Percentiles rank a stretch among this genome's conserved stretches.
phyloP scores from a whole-genome alignment of 352 stramenopile species.

The Phytopythium vexans region DNA sequence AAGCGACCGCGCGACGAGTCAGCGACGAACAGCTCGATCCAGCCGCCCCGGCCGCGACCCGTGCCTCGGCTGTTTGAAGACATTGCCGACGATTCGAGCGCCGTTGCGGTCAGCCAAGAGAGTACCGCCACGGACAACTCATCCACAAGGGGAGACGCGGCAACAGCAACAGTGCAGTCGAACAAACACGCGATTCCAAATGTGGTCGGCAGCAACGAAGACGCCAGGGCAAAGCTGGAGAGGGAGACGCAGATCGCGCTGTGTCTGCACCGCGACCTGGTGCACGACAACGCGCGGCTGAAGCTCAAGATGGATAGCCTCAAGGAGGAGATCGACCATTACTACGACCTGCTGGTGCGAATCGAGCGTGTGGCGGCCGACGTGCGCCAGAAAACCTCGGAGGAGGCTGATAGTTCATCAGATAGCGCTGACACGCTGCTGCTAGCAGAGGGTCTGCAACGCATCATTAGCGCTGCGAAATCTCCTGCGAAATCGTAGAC shows the following conservation, averaged over 20 bases:
- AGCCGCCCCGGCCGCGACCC: slow-evolving; percentile 7
- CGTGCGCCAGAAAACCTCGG: not conserved
- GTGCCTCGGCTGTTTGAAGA: slow-evolving; percentile 11
- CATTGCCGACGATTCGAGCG: not conserved
- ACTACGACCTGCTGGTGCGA: slow-evolving; percentile 37
- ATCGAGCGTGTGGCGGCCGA: slow-evolving; percentile 35
- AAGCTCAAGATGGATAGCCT: slow-evolving; percentile 39
- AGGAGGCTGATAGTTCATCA: slow-evolving; percentile 1
- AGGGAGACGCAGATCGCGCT: slow-evolving; percentile 29
- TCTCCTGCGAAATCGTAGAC: not conserved
- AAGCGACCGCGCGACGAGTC: slow-evolving; percentile 8
- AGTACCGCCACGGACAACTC: not conserved
- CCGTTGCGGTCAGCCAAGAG: not conserved
- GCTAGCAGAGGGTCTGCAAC: slow-evolving; percentile 20
- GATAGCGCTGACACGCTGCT: not conserved
- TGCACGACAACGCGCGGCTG: slow-evolving; percentile 43
- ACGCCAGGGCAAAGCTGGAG: slow-evolving; percentile 14
- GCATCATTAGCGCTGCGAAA: slow-evolving; percentile 35
- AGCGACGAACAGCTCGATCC: slow-evolving; percentile 1
- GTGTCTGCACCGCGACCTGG: slow-evolving; percentile 34
- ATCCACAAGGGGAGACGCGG: not conserved
- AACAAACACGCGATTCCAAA: not conserved
- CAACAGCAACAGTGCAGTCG: not conserved
- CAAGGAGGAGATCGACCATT: slow-evolving; percentile 49
- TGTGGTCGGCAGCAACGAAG: slow-evolving; percentile 1